Percentiles rank a stretch among this genome's conserved stretches.
Evolutionary conservation across 371 early-diverging fungal species (phyloP).

Genomic region (Mucor piriformis): DNA sequence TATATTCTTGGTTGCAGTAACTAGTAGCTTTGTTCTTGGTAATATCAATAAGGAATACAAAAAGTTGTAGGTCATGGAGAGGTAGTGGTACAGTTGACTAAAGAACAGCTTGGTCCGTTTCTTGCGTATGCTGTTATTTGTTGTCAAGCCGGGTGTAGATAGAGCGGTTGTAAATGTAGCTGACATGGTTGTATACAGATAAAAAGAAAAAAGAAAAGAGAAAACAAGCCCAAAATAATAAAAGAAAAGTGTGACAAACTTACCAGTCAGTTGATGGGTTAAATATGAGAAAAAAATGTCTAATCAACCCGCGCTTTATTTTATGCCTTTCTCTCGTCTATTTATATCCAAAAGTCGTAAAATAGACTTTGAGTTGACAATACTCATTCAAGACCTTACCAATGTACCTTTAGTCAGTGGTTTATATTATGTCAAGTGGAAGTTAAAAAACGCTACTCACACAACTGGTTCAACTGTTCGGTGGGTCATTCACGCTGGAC

Average conservation of each 20-base stretch:
- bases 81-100: slow-evolving; percentile 19
- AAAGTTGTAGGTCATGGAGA: slow-evolving; percentile 14
- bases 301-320: neutral
- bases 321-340: slow-evolving; percentile 32
- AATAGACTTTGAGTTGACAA: slow-evolving; percentile 28
- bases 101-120: slow-evolving; percentile 17
- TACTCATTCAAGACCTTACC: slow-evolving; percentile 34
- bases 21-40: neutral
- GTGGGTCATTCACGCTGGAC: slow-evolving; percentile 9
- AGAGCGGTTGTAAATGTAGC: slow-evolving; percentile 18
- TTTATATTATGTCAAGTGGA: slow-evolving; percentile 37
- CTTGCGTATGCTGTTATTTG: slow-evolving; percentile 10
- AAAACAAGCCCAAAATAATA: neutral
- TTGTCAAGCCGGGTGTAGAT: slow-evolving; percentile 8
- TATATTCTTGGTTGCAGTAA: slow-evolving; percentile 18
- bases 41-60: slow-evolving; percentile 8
- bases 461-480: slow-evolving; percentile 30
- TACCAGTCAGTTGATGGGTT: neutral
- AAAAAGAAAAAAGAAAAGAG: slow-evolving; percentile 6
- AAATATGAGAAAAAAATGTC: neutral
- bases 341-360: slow-evolving; percentile 38
- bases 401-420: slow-evolving; percentile 46
- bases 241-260: slow-evolving; percentile 1
- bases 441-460: slow-evolving; percentile 28
- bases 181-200: neutral